Evolutionary conservation across 805 yeast species (phyloP), one percentile per base, ranked within the genome.

Genomic region (Ogataea saltuana): DNA sequence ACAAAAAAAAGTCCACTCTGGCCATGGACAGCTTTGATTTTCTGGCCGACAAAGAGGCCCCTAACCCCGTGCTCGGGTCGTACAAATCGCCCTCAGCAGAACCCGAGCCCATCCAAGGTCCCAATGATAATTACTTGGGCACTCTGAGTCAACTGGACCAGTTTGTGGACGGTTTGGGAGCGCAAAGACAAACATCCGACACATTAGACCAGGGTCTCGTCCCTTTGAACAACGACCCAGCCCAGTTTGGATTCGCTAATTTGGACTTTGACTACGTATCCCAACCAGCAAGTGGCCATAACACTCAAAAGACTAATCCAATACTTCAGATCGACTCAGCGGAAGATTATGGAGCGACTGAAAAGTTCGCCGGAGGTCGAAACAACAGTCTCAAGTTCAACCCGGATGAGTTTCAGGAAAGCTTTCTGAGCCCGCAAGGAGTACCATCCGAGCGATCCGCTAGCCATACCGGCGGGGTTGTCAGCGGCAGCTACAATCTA

Each of bases 21-120:
- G 39, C 19, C 40, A 52, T 48, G 58, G 52, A 49, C 28, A 39
- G 32, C 18, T 53, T 50, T 38, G 53, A 46, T 21, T 51, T 50
- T 22, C 44, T 47, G 23, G 30, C 36, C 19, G 49, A 39, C n/a
- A 49, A 48, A 35, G 46, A 44, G n/a, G 34, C 34, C 21, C 31
- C 35, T 16, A 33, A 27, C 39, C 33, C 33, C 12, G 33, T 21
- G n/a, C 12, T 33, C 5, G 39, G 35, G 25, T 12, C 28, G 6
- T 29, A 37, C 28, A 18, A 13, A n/a, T 19, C 33, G 22, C 33
- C 44, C 5, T 15, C 29, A 9, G 35, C 7, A 11, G 19, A 6
- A 3, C 10, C 19, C 17, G 28, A 25, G 22, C 34, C 29, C 15
- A 4, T 22, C 6, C 6, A 16, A n/a, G 36, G 17, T 4, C 19